Evolutionary conservation across 768 basidiomycete species (phyloP).

Genomic region (Crucibulum laeve): DNA sequence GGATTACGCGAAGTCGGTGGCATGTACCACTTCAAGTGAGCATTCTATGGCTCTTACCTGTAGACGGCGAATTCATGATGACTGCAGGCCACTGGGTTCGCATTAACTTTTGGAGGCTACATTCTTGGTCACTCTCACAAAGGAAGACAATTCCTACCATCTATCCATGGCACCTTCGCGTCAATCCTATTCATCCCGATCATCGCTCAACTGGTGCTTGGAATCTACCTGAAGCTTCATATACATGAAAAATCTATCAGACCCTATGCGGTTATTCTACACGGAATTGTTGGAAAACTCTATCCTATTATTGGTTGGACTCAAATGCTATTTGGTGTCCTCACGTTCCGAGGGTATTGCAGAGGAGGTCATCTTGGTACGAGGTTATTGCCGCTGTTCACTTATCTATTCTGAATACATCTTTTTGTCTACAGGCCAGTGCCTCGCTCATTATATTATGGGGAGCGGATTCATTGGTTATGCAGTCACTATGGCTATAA

Average conservation of each 20-base stretch:
- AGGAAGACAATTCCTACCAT: conserved; percentile 71
- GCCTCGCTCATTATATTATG: conserved; percentile 87
- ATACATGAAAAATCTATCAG: conserved; percentile 75
- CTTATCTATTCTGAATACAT: conserved; percentile 2
- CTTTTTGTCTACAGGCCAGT: conserved; percentile 49
- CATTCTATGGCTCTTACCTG: background rate
- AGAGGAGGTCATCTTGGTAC: conserved; percentile 61
- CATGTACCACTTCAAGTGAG: conserved; percentile 85
- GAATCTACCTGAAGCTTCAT: conserved; percentile 90
- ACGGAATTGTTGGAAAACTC: conserved; percentile 76
- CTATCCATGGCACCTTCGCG: conserved; percentile 70
- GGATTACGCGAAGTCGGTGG: conserved; percentile 76
- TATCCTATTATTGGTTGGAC: conserved; percentile 87
- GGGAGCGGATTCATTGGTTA: conserved; percentile 91
- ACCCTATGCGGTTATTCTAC: conserved; percentile 63
- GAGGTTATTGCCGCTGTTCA: conserved; percentile 10
- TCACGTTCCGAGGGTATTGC: conserved; percentile 75
- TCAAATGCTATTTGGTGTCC: conserved; percentile 85
- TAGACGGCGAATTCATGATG: background rate
- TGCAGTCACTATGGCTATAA: conserved; percentile 73
- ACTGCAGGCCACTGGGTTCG: conserved; percentile 57
- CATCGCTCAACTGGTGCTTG: conserved; percentile 60
- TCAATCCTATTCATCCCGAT: conserved; percentile 65
- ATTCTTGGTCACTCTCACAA: conserved; percentile 84
- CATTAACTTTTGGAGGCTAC: conserved; percentile 68